Evolutionary conservation across 805 yeast genomes (phyloP).

Genomic region (Yamadazyma akitaensis): DNA sequence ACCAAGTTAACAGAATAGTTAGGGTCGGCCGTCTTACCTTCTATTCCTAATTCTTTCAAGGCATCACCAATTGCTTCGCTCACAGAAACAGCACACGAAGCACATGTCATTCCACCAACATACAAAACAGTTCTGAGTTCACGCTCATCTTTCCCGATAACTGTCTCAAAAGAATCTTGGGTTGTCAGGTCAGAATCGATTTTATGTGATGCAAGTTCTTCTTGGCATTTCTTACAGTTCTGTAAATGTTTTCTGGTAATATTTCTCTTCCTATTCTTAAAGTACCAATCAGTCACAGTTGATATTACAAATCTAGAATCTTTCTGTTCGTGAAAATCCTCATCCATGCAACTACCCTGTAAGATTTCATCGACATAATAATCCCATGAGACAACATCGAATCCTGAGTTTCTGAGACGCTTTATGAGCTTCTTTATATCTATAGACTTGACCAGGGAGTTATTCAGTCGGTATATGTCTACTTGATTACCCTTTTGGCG

Average conservation of each 20-base stretch:
- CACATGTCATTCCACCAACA: constrained; percentile 46
- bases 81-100: constrained; percentile 33
- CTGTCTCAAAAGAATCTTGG: constrained; percentile 22
- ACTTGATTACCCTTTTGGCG: constrained; percentile 24
- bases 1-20: constrained; percentile 50
- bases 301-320: background rate
- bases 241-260: constrained; percentile 30
- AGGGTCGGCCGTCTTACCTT: constrained; percentile 18
- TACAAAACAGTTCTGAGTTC: constrained; percentile 50
- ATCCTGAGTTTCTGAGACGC: constrained; percentile 34
- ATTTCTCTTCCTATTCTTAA: background rate
- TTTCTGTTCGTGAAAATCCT: background rate
- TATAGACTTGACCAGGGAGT: background rate
- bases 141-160: constrained; percentile 20
- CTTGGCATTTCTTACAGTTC: constrained; percentile 42
- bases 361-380: constrained; percentile 18
- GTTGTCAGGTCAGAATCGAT: constrained; percentile 8
- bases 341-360: constrained; percentile 15
- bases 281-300: background rate
- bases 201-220: constrained; percentile 13
- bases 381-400: constrained; percentile 35
- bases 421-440: constrained; percentile 22
- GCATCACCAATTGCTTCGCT: constrained; percentile 27
- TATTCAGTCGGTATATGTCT: constrained; percentile 18
- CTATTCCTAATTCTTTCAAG: constrained; percentile 4